Percentiles rank a stretch among this genome's conserved stretches.
These are phyloP conservation scores for Chlamydomonas applanata DNA, from an alignment of 139 green algal genomes.

Conservation along the genomic window DNA sequence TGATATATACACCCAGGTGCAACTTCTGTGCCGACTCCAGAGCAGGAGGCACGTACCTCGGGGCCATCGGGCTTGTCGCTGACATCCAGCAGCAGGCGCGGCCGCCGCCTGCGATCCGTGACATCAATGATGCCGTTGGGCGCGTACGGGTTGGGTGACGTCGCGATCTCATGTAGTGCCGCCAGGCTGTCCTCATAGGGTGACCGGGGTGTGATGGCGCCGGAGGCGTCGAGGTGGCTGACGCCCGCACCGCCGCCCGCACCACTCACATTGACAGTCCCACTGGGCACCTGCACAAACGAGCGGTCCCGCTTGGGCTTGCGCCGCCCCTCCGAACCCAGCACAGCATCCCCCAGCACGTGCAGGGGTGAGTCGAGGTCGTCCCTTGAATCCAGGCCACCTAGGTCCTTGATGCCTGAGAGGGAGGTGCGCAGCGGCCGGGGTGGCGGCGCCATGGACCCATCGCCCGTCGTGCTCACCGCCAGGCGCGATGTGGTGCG, in stretches of 20 bases:
- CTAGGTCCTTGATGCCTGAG: background rate
- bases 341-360: conserved; percentile 29
- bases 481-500: too few species aligned
- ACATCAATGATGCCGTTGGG: conserved; percentile 4
- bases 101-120: too few species aligned
- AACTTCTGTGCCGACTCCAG: background rate
- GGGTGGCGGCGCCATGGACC: too few species aligned
- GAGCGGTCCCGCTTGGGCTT: background rate
- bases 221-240: background rate
- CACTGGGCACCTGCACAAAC: background rate
- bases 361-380: conserved; percentile 33
- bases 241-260: background rate
- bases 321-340: background rate
- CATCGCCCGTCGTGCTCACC: too few species aligned
- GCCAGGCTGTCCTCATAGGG: conserved; percentile 41
- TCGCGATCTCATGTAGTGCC: conserved; percentile 44
- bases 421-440: background rate
- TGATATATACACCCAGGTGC: background rate
- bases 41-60: background rate
- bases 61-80: too few species aligned
- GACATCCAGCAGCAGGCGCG: too few species aligned
- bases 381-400: background rate
- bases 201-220: conserved; percentile 24
- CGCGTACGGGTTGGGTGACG: conserved; percentile 25
- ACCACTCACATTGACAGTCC: background rate